Evolutionary conservation across 257 asterid species (phyloP).

Genomic region (Plectranthus barbatus): DNA sequence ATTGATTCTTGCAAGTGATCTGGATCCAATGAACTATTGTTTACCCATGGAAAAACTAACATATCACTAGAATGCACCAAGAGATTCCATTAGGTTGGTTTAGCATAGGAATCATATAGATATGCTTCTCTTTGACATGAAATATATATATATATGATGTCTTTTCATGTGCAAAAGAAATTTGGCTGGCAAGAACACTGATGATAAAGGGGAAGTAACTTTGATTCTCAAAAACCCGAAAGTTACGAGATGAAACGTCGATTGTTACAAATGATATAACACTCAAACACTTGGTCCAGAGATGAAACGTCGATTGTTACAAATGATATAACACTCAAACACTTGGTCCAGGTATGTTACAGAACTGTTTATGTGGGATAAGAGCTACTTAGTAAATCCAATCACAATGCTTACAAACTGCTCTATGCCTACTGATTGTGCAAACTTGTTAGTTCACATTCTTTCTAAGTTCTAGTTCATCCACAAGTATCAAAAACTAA

Average conservation of each 20-base stretch:
- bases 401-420: slow-evolving; percentile 4
- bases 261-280: no score
- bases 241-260: neutral
- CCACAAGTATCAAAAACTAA: neutral
- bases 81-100: neutral
- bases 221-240: neutral
- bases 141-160: no score
- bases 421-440: neutral
- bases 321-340: neutral
- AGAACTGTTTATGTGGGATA: neutral
- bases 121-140: no score
- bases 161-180: neutral
- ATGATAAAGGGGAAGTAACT: neutral
- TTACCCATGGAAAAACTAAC: neutral
- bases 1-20: neutral
- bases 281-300: neutral
- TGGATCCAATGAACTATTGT: neutral
- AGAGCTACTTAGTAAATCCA: neutral
- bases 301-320: neutral
- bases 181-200: neutral
- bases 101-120: neutral
- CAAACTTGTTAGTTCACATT: slow-evolving; percentile 2
- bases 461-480: neutral
- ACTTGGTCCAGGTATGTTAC: neutral
- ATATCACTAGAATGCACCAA: neutral